These are phyloP conservation scores for Boletus smithii DNA, from an alignment of 1,284 basidiomycete genomes.

Conservation along the genomic window DNA sequence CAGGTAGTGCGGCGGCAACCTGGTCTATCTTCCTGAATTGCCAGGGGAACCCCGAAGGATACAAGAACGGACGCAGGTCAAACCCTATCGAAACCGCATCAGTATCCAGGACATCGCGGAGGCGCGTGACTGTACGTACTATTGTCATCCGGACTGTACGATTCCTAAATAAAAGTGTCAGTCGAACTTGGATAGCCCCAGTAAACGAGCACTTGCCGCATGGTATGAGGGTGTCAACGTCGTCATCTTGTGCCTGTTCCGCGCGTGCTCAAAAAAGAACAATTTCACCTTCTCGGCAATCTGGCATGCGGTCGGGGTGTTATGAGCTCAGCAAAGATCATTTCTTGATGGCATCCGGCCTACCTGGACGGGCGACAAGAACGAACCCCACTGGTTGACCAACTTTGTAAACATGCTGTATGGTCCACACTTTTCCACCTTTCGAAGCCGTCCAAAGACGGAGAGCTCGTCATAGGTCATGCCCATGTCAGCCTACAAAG, in stretches of 20 bases:
- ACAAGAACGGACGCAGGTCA: conserved; percentile 94
- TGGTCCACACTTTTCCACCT: conserved; percentile 96
- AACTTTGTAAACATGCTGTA: conserved; percentile 96
- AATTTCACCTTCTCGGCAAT: conserved; percentile 97
- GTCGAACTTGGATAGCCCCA: not conserved
- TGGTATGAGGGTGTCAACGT: conserved; percentile 96
- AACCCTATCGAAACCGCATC: conserved; percentile 58
- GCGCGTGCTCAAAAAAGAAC: conserved; percentile 96
- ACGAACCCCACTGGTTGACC: conserved; percentile 86
- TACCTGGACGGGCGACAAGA: conserved; percentile 78
- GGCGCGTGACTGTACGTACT: conserved; percentile 47
- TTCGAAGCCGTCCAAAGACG: conserved; percentile 89
- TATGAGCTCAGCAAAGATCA: not conserved
- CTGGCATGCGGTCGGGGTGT: conserved; percentile 41
- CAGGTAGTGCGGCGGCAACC: conserved; percentile 69
- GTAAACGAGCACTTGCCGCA: conserved; percentile 57
- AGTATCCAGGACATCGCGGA: conserved; percentile 3
- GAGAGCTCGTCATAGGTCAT: conserved; percentile 99
- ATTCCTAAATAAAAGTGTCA: conserved; percentile 55
- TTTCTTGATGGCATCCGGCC: not conserved
- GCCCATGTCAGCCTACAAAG: conserved; percentile 85
- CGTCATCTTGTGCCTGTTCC: conserved; percentile 99
- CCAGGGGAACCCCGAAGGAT: conserved; percentile 91
- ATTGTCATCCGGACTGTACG: conserved; percentile 96
- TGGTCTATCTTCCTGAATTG: conserved; percentile 95